Conservation (phyloP, 2,329 filamentous ascomycete genomes). For the Chalaropsis ovoidea region DNA sequence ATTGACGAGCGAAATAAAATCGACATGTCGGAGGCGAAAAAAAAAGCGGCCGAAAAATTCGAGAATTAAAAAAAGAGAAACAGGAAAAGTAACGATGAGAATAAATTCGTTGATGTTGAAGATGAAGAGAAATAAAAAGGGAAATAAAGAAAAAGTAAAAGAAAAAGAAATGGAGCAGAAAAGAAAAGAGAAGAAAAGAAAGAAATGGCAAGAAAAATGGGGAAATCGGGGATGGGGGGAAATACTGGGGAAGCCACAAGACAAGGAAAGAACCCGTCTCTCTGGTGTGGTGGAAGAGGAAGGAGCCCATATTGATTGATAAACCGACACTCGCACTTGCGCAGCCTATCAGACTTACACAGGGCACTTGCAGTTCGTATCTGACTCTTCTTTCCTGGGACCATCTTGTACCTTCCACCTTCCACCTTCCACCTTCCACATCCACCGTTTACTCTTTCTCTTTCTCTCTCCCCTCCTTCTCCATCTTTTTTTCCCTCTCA, state of each 20-base stretch:
- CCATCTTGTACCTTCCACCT: neutral
- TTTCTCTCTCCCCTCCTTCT: too few species aligned
- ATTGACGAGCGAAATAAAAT: conserved; percentile 1
- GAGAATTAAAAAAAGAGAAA: neutral
- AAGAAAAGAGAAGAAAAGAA: neutral
- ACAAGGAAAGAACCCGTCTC: neutral
- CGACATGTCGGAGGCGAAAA: neutral
- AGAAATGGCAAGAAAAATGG: conserved; percentile 15
- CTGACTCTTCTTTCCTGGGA: neutral
- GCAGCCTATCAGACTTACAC: neutral
- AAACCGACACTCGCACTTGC: neutral
- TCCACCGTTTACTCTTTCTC: too few species aligned
- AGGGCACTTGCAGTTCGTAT: neutral
- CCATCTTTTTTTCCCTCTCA: neutral
- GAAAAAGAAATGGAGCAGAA: neutral
- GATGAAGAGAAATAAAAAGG: neutral
- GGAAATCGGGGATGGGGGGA: conserved; percentile 11
- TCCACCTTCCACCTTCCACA: too few species aligned
- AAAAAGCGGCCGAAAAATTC: neutral
- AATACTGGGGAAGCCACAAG: conserved; percentile 12
- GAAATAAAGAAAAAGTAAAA: conserved; percentile 10
- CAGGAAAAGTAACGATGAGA: neutral
- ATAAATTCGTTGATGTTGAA: neutral
- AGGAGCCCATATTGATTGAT: neutral
- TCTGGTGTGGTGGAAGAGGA: neutral